Evolutionary conservation across 768 basidiomycete species (phyloP), one percentile per base, ranked within the genome.

Genomic region (Amanita muscaria): DNA sequence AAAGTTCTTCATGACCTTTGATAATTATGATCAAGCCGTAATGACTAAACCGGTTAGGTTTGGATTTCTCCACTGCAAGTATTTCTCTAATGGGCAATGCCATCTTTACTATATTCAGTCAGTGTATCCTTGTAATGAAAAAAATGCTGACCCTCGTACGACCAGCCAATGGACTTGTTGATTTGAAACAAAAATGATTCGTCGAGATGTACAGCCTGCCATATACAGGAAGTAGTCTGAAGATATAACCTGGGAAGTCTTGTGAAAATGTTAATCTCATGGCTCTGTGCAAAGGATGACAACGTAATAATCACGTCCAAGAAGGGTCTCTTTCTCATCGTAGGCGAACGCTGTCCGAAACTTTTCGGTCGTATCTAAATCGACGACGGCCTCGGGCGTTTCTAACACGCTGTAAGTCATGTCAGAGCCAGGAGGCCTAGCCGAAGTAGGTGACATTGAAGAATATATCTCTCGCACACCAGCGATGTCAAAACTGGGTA

Each of bases 1-100:
- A 99, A 8, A 98, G 70, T 59, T 99, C 94, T 64, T 99, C 94
- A 58, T 98, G 91, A 1, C 94, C 94, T 55, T 86, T 88, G 53
- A 99, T 80, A 43, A 97, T 83, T 45, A 98, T 70, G 27, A 88
- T 79, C 15, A 98, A 74, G 21, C 94, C 94, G 55, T 85, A 77
- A 56, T 91, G 90, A 5, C 87, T 89, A 59, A 96, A 89, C 18
- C 87, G 79, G 51, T 88, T 86, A 2, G 92, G 88, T 61, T 83
- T 89, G 7, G 85, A 80, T 58, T 78, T 84, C 62, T 96, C 88
- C 4, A 77, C 72, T 9, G 88, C 76, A 32, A 98, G 68, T 30
- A 98, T 77, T 61, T 98, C 94, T 33, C 78, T 77, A 45, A 96
- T 79, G 10, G 94, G 94, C 22, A 99, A 68, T 16, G 94, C 80